These are phyloP conservation scores for Wickerhamiella spandovensis DNA, from an alignment of 805 yeast species.

Conservation along the genomic window DNA sequence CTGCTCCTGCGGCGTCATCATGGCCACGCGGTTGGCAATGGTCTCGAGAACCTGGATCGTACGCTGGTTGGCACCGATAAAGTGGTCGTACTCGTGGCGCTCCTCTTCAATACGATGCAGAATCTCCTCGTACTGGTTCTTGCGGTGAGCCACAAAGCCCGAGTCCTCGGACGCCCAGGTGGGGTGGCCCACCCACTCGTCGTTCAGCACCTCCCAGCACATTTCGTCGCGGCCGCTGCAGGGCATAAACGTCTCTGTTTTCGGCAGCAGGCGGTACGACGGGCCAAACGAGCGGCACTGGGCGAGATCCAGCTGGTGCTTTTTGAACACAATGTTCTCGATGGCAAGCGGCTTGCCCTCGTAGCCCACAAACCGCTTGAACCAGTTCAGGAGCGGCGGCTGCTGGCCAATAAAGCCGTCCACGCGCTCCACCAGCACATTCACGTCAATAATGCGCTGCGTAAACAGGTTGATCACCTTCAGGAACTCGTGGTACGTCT, in stretches of 20 bases:
- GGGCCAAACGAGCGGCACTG: conserved; percentile 93
- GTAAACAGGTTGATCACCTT: conserved; percentile 78
- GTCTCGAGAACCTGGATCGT: conserved; percentile 94
- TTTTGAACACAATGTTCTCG: conserved; percentile 75
- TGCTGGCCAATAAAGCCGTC: conserved; percentile 75
- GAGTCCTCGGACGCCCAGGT: conserved; percentile 99
- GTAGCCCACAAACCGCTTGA: conserved; percentile 79
- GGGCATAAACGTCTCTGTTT: conserved; percentile 90
- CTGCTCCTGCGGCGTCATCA: conserved; percentile 85
- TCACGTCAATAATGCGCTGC: conserved; percentile 78
- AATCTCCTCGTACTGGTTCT: conserved; percentile 95
- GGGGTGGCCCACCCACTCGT: conserved; percentile 99
- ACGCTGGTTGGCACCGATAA: conserved; percentile 87
- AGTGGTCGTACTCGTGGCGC: conserved; percentile 91
- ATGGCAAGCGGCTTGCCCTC: conserved; percentile 75
- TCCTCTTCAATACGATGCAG: conserved; percentile 93
- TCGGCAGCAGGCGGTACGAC: conserved; percentile 82
- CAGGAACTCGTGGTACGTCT: conserved; percentile 81
- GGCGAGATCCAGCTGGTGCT: conserved; percentile 80
- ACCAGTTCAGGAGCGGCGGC: conserved; percentile 76
- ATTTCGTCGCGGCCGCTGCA: conserved; percentile 97
- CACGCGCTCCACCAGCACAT: conserved; percentile 67
- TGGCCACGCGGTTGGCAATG: conserved; percentile 83
- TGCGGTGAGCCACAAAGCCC: conserved; percentile 97
- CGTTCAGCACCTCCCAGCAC: conserved; percentile 98